phyloP scores from a whole-genome alignment of 805 yeast species.

The Candida dendrica region DNA sequence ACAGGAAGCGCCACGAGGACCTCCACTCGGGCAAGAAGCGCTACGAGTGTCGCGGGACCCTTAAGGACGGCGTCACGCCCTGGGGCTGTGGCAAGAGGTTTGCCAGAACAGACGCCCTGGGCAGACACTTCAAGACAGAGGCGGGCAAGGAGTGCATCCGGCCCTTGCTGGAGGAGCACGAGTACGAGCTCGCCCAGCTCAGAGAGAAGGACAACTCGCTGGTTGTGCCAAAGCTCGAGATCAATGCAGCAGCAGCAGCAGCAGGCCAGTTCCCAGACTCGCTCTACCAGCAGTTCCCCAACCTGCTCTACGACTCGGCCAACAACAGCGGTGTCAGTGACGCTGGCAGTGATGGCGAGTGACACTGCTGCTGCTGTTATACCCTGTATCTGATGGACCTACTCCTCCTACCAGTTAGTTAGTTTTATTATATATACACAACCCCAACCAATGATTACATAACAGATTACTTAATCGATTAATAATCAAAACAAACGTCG shows the following conservation, averaged over 20 bases:
- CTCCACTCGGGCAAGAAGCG: slow-evolving; percentile 72
- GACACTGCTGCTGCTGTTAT: neutral
- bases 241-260: too few relatives aligned
- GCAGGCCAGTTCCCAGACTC: slow-evolving; percentile 9
- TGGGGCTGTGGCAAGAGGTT: slow-evolving; percentile 84
- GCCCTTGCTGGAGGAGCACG: slow-evolving; percentile 58
- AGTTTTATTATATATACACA: too few relatives aligned
- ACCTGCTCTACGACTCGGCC: slow-evolving; percentile 3
- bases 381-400: too few relatives aligned
- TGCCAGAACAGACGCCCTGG: slow-evolving; percentile 74
- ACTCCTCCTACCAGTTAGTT: too few relatives aligned
- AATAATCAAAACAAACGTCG: too few relatives aligned
- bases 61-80: slow-evolving; percentile 44
- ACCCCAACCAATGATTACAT: too few relatives aligned
- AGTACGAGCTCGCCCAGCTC: slow-evolving; percentile 19
- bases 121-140: slow-evolving; percentile 75
- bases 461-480: too few relatives aligned
- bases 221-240: slow-evolving; percentile 1
- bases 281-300: slow-evolving; percentile 17
- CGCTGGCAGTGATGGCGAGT: neutral
- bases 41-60: slow-evolving; percentile 61
- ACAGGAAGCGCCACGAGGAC: slow-evolving; percentile 68
- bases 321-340: neutral
- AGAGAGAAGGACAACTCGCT: slow-evolving; percentile 3
- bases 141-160: slow-evolving; percentile 67